Base-by-base conservation (phyloP, 2,329 filamentous ascomycete species). In the Ophioceras dolichostomum region DNA sequence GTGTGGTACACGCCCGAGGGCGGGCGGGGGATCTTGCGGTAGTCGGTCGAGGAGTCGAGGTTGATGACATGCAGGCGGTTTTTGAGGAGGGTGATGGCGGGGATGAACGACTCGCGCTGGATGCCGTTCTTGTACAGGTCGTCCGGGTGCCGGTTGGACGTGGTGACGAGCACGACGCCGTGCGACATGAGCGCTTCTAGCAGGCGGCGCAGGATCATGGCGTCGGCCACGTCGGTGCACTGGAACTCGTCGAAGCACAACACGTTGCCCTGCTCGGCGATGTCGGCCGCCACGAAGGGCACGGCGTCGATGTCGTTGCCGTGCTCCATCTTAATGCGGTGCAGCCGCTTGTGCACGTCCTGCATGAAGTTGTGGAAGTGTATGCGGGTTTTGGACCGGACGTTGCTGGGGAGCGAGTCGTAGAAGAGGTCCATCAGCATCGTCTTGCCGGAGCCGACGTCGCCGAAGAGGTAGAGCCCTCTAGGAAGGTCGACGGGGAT, bases 351-450 rank as follows among this genome's bases (percentile, higher is more conserved):
- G 62, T 98, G 91, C 34, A 96, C 82, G 57, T 94, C 84, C 59
- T 96, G 91, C 91, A 98, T 98, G 66, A 98, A 98, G 58, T 94
- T 94, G 66, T 96, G 87, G 61, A 98, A 98, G 64, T 98, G 91
- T 52, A 98, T 95, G 34, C 91, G 73, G 33, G 81, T 93, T 64
- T 94, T 95, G 22, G 77, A 76, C 40, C 68, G 72, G 45, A 96
- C 87, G 41, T 81, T 80, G 13, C 65, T 57, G 0, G 91, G 91
- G 17, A 96, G 65, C 0, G 89, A 95, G 45, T 96, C 88, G 63
- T 88, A 94, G 59, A 96, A 95, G 35, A 98, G 67, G 55, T 98
- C 89, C 91, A 98, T 98, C 54, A 98, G 68, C 91, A 98, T 98
- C 3, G 91, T 98, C 69, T 98, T 98, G 43, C 91, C 91, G 50